Evolutionary conservation across 2,329 filamentous ascomycete species (phyloP).

Genomic region (Plectosphaerella sp.): DNA sequence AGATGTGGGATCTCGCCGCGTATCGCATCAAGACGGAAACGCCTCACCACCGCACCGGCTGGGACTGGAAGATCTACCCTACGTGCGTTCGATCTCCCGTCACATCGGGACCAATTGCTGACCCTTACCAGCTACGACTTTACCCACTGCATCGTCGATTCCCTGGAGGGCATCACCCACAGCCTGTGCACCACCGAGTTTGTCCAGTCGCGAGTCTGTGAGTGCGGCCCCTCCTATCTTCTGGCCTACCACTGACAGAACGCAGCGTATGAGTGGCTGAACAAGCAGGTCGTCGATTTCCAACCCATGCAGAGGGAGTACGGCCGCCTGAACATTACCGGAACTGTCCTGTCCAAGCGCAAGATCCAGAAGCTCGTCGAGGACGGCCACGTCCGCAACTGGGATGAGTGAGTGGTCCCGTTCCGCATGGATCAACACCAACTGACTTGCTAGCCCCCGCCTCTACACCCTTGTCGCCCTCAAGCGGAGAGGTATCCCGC

Average conservation of each 20-base stretch:
- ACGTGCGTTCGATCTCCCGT: slow-evolving; percentile 35
- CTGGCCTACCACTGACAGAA: background rate
- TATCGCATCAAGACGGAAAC: slow-evolving; percentile 74
- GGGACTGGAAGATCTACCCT: slow-evolving; percentile 88
- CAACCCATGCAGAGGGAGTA: slow-evolving; percentile 93
- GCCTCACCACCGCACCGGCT: slow-evolving; percentile 73
- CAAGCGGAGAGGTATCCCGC: slow-evolving; percentile 79
- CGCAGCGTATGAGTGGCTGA: slow-evolving; percentile 87
- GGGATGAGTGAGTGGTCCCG: slow-evolving; percentile 72
- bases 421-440: no score
- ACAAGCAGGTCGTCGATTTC: slow-evolving; percentile 76
- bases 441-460: slow-evolving; percentile 46
- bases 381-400: slow-evolving; percentile 73
- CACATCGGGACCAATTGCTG: background rate
- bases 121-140: slow-evolving; percentile 63
- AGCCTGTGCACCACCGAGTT: slow-evolving; percentile 94
- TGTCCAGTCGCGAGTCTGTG: slow-evolving; percentile 59
- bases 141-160: slow-evolving; percentile 86
- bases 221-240: background rate
- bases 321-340: slow-evolving; percentile 44
- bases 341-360: slow-evolving; percentile 84
- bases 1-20: slow-evolving; percentile 94
- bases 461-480: slow-evolving; percentile 84
- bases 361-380: slow-evolving; percentile 76
- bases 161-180: slow-evolving; percentile 87